Evolutionary conservation across 352 stramenopile species (phyloP).

Genomic region (Elongisporangium senticosum): DNA sequence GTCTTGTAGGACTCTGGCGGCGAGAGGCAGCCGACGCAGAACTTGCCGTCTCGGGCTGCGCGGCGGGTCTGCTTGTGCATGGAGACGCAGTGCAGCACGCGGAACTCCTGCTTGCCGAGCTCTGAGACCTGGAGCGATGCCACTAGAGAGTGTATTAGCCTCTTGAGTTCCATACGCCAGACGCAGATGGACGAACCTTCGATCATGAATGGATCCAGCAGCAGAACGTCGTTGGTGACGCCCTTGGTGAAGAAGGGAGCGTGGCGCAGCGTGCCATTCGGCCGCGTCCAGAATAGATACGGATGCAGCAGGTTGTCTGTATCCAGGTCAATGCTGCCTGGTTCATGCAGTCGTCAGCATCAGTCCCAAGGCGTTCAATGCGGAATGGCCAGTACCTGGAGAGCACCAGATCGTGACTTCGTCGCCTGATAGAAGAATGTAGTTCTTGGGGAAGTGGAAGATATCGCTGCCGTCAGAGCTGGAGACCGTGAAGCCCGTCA

Average conservation of each 20-base stretch:
- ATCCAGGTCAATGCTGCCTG: constrained; percentile 48
- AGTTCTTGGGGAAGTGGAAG: constrained; percentile 63
- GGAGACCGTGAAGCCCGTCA: constrained; percentile 58
- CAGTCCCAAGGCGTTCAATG: background rate
- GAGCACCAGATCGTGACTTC: constrained; percentile 81
- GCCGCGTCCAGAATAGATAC: constrained; percentile 76
- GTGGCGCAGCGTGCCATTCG: constrained; percentile 50
- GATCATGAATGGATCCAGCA: constrained; percentile 69
- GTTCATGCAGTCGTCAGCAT: background rate
- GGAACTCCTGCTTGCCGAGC: constrained; percentile 66
- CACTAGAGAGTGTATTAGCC: constrained; percentile 14
- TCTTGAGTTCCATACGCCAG: background rate
- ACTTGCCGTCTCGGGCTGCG: constrained; percentile 28
- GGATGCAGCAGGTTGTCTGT: constrained; percentile 71
- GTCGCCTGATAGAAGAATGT: constrained; percentile 68
- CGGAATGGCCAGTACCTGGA: constrained; percentile 17
- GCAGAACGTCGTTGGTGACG: constrained; percentile 54
- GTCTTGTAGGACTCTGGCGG: constrained; percentile 35
- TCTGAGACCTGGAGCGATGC: constrained; percentile 64
- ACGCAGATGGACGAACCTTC: constrained; percentile 28
- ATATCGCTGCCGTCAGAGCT: constrained; percentile 35
- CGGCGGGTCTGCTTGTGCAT: constrained; percentile 24
- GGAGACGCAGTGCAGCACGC: constrained; percentile 70
- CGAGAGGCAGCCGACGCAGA: constrained; percentile 63
- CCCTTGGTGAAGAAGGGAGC: constrained; percentile 47